Evolutionary conservation across 2,329 filamentous ascomycete genomes (phyloP), one percentile per base, ranked within the genome.

Genomic region (Ophiognomonia clavigignenti-juglandacearum): DNA sequence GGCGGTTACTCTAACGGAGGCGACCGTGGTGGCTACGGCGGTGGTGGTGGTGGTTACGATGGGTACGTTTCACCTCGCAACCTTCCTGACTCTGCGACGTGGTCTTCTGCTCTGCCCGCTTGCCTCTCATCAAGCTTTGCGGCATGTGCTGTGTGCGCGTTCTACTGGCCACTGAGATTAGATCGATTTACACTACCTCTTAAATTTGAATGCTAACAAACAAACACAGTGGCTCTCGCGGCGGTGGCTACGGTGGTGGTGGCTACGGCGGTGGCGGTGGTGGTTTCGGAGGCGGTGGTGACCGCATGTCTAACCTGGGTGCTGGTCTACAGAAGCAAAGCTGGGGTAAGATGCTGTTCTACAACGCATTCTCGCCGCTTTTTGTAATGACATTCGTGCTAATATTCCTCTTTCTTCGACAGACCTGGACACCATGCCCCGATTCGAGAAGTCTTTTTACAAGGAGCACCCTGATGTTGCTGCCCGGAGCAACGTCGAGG

Each of bases 381-480:
- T 31, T 50, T 42, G 50, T 44, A 53, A 54, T 60, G 57, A 66
- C 53, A 48, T 41, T 54, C 35, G 47, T 47, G n/a, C 50, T 36
- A 52, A 48, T 59, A 3, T 64, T 60, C 64, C 49, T 20, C 23
- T n/a, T n/a, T n/a, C n/a, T n/a, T 6, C n/a, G 16, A 18, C 56
- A 93, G 93, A 98, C 65, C 60, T 93, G 45, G 75, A 67, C 61
- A 67, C 83, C 6, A 64, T 98, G 38, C 92, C 93, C 59, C 97
- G 97, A 71, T 98, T 98, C 72, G 93, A 98, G 67, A 98, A 98
- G 73, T 91, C 88, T 8, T 98, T 98, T 74, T 98, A 98, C 81
- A 96, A 97, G 75, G 93, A 97, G 72, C 84, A 93, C 64, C 78
- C 85, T 26, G 81, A 82, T 51, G 92, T 98, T 52, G 70, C 82